phyloP scores from a whole-genome alignment of 2,329 filamentous ascomycete genomes.

The Colletotrichum sansevieriae region DNA sequence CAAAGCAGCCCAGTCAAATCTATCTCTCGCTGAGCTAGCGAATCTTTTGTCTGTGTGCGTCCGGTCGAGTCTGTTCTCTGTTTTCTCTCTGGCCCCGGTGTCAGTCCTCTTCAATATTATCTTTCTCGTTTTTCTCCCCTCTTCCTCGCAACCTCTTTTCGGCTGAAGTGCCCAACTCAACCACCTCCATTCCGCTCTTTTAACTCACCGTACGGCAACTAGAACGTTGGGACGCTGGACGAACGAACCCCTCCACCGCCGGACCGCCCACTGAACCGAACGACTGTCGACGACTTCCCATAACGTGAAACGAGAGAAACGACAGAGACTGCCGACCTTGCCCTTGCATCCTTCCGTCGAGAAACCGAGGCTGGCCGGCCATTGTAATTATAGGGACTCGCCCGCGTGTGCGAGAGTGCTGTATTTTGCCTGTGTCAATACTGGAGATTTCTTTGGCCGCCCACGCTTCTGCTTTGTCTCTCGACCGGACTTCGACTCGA shows the following conservation, averaged over 20 bases:
- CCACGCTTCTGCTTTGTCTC: not conserved
- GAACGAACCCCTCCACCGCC: conserved; percentile 35
- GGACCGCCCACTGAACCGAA: conserved; percentile 12
- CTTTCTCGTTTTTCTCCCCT: not conserved
- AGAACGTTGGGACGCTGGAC: not conserved
- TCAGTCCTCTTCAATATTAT: not conserved
- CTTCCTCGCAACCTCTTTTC: conserved; percentile 4
- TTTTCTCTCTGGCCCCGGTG: not conserved
- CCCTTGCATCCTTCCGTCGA: not conserved
- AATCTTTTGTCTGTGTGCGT: not conserved
- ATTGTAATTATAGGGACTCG: not conserved
- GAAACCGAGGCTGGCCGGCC: conserved; percentile 1
- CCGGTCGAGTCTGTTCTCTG: conserved; percentile 1
- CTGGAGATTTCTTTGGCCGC: conserved; percentile 5
- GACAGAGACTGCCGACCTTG: conserved; percentile 7
- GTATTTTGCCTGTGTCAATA: conserved; percentile 19
- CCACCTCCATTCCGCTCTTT: conserved; percentile 31
- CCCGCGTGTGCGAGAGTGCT: not conserved
- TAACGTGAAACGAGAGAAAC: conserved; percentile 24
- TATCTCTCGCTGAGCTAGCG: conserved; percentile 11
- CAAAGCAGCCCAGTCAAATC: conserved; percentile 9
- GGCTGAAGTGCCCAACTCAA: conserved; percentile 2
- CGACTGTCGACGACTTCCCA: conserved; percentile 15
- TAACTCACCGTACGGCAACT: conserved; percentile 10
- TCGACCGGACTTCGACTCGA: conserved; percentile 22